Conservation (phyloP, 2,329 filamentous ascomycete species). For the Sporothrix variecibatus region DNA sequence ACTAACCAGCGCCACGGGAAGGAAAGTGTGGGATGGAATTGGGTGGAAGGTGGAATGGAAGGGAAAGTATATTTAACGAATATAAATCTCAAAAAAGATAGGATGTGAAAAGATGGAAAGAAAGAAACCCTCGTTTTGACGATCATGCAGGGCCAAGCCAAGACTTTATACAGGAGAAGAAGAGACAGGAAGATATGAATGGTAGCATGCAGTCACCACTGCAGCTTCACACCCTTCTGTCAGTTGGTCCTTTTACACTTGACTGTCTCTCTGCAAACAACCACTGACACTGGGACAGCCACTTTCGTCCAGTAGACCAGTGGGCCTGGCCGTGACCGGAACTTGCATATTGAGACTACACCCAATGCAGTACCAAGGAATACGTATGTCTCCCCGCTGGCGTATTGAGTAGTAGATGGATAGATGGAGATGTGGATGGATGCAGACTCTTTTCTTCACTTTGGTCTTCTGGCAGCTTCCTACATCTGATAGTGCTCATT, state of each 20-base stretch:
- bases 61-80: background rate
- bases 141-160: constrained; percentile 2
- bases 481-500: too few species aligned
- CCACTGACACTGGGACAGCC: background rate
- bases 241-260: background rate
- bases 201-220: background rate
- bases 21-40: background rate
- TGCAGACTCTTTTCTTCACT: background rate
- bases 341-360: background rate
- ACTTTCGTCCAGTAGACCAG: background rate
- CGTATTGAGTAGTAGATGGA: background rate
- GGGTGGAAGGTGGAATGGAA: background rate
- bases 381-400: background rate
- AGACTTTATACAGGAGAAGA: background rate
- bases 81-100: background rate
- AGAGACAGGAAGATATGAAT: background rate
- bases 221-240: background rate
- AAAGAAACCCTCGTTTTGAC: background rate
- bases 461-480: too few species aligned
- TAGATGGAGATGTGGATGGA: background rate
- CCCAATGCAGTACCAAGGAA: background rate
- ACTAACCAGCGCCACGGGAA: background rate
- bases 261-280: background rate
- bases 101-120: background rate
- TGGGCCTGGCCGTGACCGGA: background rate